Percentiles rank a stretch among this genome's conserved stretches.
phyloP scores from a whole-genome alignment of 768 basidiomycete genomes.

The Lanmaoa rubissima region DNA sequence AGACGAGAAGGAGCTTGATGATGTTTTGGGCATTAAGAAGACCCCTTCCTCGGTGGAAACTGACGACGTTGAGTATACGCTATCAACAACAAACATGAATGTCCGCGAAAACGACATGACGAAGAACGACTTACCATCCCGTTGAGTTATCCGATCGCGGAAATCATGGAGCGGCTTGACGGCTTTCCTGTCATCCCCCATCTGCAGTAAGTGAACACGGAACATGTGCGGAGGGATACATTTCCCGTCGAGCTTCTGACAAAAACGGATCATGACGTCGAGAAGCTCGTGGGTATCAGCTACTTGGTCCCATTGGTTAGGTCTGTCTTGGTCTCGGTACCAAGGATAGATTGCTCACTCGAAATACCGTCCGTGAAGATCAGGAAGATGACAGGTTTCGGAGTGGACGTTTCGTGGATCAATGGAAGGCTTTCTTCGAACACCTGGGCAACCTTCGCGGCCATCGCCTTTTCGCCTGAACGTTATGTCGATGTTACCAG shows the following conservation, averaged over 20 bases:
- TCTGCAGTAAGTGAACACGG: constrained; percentile 24
- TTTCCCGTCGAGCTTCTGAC: constrained; percentile 9
- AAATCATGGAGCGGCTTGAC: constrained; percentile 23
- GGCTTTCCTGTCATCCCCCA: constrained; percentile 23
- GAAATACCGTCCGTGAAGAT: constrained; percentile 23
- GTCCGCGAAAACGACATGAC: not conserved
- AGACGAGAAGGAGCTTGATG: constrained; percentile 19
- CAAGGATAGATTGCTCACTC: constrained; percentile 4
- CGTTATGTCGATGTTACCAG: not conserved
- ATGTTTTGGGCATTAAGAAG: constrained; percentile 19
- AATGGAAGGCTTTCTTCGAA: constrained; percentile 16
- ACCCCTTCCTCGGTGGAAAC: constrained; percentile 26
- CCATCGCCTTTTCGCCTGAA: constrained; percentile 16
- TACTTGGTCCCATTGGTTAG: not conserved
- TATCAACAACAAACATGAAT: constrained; percentile 3
- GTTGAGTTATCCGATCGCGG: constrained; percentile 16
- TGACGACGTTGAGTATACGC: constrained; percentile 22
- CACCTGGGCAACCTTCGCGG: constrained; percentile 17
- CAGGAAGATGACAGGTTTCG: constrained; percentile 12
- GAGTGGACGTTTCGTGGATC: not conserved
- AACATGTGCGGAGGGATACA: constrained; percentile 17
- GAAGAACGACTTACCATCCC: constrained; percentile 9
- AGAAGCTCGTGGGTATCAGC: constrained; percentile 15
- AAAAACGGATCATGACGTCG: constrained; percentile 7
- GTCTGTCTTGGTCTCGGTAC: not conserved